Percentiles rank a stretch among this genome's conserved stretches.
phyloP scores from a whole-genome alignment of 1,284 basidiomycete genomes.

The Sporisorium iseilematis-ciliati region DNA sequence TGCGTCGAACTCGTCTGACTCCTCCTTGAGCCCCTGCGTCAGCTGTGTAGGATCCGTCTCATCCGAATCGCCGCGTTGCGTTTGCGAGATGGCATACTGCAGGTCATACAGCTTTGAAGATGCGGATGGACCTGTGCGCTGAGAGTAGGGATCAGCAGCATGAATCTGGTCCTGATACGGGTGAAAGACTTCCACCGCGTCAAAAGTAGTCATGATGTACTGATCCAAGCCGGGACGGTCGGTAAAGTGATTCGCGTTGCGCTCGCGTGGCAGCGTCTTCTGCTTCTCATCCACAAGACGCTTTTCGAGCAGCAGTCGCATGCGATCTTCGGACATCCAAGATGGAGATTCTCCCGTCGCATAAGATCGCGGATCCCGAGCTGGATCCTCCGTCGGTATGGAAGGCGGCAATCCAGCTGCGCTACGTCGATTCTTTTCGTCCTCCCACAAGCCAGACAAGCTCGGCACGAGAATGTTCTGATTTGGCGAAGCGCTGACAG shows the following conservation, averaged over 20 bases:
- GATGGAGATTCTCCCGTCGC: constrained; percentile 49
- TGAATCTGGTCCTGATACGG: constrained; percentile 48
- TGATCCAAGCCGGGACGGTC: constrained; percentile 72
- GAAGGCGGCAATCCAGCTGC: constrained; percentile 54
- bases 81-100: constrained; percentile 48
- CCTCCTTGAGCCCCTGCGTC: constrained; percentile 13
- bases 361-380: constrained; percentile 50
- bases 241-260: constrained; percentile 43
- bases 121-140: constrained; percentile 40
- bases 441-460: constrained; percentile 93
- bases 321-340: constrained; percentile 68
- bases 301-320: constrained; percentile 64
- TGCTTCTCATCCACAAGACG: constrained; percentile 72
- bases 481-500: constrained; percentile 1
- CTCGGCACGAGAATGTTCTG: constrained; percentile 84
- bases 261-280: constrained; percentile 39
- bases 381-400: constrained; percentile 48
- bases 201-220: constrained; percentile 87
- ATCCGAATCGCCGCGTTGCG: constrained; percentile 57
- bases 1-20: constrained; percentile 59
- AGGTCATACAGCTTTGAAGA: constrained; percentile 56
- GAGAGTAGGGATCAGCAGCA: constrained; percentile 43
- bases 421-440: constrained; percentile 81
- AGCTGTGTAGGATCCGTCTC: constrained; percentile 45
- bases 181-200: constrained; percentile 75